phyloP scores from a whole-genome alignment of 805 yeast species.

The Pichia heedii region DNA sequence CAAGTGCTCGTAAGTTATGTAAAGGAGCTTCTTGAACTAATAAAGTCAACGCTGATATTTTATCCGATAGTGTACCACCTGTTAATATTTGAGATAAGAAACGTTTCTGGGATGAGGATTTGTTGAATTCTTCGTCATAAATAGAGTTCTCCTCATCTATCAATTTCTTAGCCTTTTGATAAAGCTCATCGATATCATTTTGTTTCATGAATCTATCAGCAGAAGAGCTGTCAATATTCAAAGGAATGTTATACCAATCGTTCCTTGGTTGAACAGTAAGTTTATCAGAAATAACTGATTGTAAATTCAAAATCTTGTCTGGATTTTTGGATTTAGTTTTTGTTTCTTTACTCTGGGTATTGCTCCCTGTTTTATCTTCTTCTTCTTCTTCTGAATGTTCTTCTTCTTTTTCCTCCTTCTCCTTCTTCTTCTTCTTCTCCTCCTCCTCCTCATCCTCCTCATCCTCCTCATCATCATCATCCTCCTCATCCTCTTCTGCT shows the following conservation, averaged over 20 bases:
- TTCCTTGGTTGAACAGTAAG: constrained; percentile 51
- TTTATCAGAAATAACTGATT: constrained; percentile 47
- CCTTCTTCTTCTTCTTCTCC: constrained; percentile 24
- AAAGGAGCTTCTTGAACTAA: constrained; percentile 91
- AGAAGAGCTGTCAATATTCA: constrained; percentile 23
- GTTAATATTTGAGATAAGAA: constrained; percentile 82
- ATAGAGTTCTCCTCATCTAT: constrained; percentile 62
- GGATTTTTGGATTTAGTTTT: constrained; percentile 13
- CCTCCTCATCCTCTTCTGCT: constrained; percentile 21
- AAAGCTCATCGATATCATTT: constrained; percentile 51
- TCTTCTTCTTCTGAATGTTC: constrained; percentile 23
- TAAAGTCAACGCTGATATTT: constrained; percentile 88
- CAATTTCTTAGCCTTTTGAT: constrained; percentile 55
- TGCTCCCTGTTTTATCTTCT: constrained; percentile 16
- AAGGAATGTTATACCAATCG: constrained; percentile 69
- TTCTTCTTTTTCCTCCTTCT: constrained; percentile 26
- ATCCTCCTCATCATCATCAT: constrained; percentile 24
- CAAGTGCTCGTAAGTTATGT: constrained; percentile 79
- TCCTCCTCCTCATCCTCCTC: constrained; percentile 20
- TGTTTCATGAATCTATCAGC: constrained; percentile 33
- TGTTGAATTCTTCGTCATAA: constrained; percentile 66
- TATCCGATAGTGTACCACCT: constrained; percentile 91
- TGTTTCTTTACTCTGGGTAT: not conserved
- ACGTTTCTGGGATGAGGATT: constrained; percentile 72
- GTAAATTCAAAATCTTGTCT: constrained; percentile 26